These are phyloP conservation scores for Yueomyces sinensis DNA, from an alignment of 805 yeast species.

Conservation along the genomic window DNA sequence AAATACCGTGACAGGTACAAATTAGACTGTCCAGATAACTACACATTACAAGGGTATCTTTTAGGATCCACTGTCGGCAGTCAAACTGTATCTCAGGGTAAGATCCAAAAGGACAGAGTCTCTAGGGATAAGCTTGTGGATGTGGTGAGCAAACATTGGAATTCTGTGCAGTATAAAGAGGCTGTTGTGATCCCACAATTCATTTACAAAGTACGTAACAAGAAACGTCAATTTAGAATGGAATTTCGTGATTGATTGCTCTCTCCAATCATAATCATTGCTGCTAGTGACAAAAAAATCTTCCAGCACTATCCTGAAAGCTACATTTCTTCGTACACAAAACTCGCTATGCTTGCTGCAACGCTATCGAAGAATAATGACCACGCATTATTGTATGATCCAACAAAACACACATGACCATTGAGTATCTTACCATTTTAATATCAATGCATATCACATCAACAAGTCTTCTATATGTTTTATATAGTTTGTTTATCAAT, in stretches of 20 bases:
- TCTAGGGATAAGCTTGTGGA: conserved; percentile 47
- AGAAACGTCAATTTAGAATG: conserved; percentile 33
- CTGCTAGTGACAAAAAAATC: no score
- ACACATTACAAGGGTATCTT: conserved; percentile 56
- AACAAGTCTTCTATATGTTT: no score
- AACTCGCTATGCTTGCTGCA: no score
- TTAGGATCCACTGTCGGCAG: conserved; percentile 63
- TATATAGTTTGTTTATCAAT: no score
- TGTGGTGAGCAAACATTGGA: conserved; percentile 57
- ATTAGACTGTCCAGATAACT: conserved; percentile 43
- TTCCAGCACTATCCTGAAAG: no score
- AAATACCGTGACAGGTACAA: conserved; percentile 52
- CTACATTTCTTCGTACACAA: no score
- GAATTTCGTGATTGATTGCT: conserved; percentile 17
- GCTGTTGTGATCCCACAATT: conserved; percentile 81
- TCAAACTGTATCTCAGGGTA: conserved; percentile 34
- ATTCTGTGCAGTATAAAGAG: conserved; percentile 49
- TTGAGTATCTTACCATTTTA: no score
- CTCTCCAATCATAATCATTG: no score
- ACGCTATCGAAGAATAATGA: no score
- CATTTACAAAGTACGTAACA: conserved; percentile 71
- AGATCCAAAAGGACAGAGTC: conserved; percentile 26
- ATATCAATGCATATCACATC: no score
- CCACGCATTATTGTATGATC: no score
- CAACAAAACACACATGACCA: no score